Evolutionary conservation across 352 stramenopile species (phyloP), one percentile per base, ranked within the genome.

Genomic region (Globisporangium heterothallicum): DNA sequence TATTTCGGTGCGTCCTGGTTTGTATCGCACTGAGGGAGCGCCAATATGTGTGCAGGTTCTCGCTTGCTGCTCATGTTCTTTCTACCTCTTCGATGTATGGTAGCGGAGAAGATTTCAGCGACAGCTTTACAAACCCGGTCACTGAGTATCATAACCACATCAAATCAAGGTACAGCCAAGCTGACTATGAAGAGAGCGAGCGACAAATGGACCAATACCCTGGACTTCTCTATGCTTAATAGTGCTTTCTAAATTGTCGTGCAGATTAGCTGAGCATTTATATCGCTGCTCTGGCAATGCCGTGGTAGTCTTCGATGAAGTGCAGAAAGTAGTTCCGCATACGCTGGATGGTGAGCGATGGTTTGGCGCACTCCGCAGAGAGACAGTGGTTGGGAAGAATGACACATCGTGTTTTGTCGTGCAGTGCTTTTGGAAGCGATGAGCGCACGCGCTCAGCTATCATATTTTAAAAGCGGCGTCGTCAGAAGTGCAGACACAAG

Each of bases 251-350:
- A 13, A 16, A 36, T 36, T 13, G 3, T 16, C 6, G 12, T 8
- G 51, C 29, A 91, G 79, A 60, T 57, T 95, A 14, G 78, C 74
- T 6, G 78, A 95, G 35, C 83, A 94, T 52, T 70, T 97, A 44
- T 63, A 84, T 13, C 63, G 76, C 27, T 96, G 86, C 64, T 86
- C 69, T 14, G 88, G 88, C 16, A 90, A 95, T 63, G 86, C 84
- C 3, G 75, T 97, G 6, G 76, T 97, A 22, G 66, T 97, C 43
- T 95, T 97, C 42, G 88, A 97, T 51, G 88, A 97, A 72, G 78
- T 97, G 25, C 86, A 97, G 52, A 97, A 96, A 58, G 83, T 94
- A 41, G 83, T 95, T 45, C 86, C 86, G 13, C 83, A 92, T 44
- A 96, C 87, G 1, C 68, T 96, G 14, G 86, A 96, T 40, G 84